These are phyloP conservation scores for Pythium vanterpoolii DNA, from an alignment of 352 stramenopile species.

Conservation along the genomic window DNA sequence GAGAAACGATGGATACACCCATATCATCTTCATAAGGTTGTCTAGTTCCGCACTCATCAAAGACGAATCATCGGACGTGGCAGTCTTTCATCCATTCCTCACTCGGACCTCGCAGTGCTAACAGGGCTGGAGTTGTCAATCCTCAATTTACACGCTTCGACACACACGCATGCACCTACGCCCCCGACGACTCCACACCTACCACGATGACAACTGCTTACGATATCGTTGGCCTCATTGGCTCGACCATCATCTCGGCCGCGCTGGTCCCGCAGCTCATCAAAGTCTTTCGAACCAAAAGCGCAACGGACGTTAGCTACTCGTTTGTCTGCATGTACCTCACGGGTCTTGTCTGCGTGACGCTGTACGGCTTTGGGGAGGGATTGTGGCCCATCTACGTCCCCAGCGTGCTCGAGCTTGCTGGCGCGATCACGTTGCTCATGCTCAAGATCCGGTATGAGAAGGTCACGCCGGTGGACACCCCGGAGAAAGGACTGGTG, in stretches of 20 bases:
- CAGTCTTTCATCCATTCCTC: too few relatives aligned
- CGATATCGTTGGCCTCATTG: slow-evolving; percentile 51
- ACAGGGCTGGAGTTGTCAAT: too few relatives aligned
- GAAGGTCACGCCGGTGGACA: neutral
- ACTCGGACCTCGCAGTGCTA: too few relatives aligned
- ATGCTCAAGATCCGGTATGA: slow-evolving; percentile 44
- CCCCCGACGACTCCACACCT: neutral
- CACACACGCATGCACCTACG: neutral
- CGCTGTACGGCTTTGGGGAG: slow-evolving; percentile 42
- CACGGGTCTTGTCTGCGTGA: slow-evolving; percentile 33
- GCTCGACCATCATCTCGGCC: slow-evolving; percentile 51
- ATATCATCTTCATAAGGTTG: neutral
- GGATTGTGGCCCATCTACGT: slow-evolving; percentile 56
- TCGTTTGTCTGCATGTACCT: slow-evolving; percentile 44
- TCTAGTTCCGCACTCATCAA: slow-evolving; percentile 9
- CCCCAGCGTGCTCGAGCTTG: slow-evolving; percentile 35
- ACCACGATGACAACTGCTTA: slow-evolving; percentile 13
- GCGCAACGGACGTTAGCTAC: slow-evolving; percentile 41
- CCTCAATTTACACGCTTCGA: too few relatives aligned
- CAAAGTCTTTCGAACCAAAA: slow-evolving; percentile 58
- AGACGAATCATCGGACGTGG: slow-evolving; percentile 15
- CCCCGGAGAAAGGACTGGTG: neutral
- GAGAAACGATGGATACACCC: neutral
- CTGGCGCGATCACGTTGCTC: slow-evolving; percentile 32
- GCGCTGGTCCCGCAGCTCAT: slow-evolving; percentile 50